phyloP scores from a whole-genome alignment of 1,284 basidiomycete genomes.

The Pisolithus thermaeus region DNA sequence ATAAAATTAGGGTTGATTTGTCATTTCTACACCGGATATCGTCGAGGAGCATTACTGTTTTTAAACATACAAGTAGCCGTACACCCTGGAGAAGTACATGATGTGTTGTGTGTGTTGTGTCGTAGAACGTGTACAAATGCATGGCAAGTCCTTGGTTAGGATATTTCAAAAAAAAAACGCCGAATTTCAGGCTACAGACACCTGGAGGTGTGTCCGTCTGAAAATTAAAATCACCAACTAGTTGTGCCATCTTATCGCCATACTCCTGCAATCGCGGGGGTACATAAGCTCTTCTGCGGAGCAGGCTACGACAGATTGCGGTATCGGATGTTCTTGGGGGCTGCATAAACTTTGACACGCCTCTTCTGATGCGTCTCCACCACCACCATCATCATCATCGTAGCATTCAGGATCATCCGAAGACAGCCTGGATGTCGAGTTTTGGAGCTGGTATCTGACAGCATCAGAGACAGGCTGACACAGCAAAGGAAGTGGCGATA shows the following conservation, averaged over 20 bases:
- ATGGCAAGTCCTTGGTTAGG: not conserved
- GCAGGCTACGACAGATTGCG: conserved; percentile 8
- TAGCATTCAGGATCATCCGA: conserved; percentile 6
- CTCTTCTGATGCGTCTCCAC: conserved; percentile 10
- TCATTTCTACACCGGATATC: no score
- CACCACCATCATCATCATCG: conserved; percentile 3
- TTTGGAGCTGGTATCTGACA: conserved; percentile 25
- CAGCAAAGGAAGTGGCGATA: conserved; percentile 28
- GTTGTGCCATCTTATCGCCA: conserved; percentile 18
- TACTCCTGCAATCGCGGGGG: conserved; percentile 14
- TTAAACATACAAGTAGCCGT: no score
- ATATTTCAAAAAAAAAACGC: no score
- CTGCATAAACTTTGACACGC: conserved; percentile 14
- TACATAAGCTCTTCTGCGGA: conserved; percentile 15
- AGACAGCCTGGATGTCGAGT: not conserved
- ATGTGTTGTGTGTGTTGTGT: not conserved
- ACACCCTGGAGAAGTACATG: not conserved
- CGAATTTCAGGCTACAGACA: no score
- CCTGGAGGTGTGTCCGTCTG: conserved; percentile 5
- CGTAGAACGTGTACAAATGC: conserved; percentile 5
- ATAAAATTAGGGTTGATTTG: no score
- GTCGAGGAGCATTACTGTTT: no score
- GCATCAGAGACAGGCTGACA: conserved; percentile 30
- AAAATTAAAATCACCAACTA: not conserved
- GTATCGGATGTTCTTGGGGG: conserved; percentile 8